Evolutionary conservation across 371 early-diverging fungal species (phyloP).

Genomic region (Cokeromyces recurvatus): DNA sequence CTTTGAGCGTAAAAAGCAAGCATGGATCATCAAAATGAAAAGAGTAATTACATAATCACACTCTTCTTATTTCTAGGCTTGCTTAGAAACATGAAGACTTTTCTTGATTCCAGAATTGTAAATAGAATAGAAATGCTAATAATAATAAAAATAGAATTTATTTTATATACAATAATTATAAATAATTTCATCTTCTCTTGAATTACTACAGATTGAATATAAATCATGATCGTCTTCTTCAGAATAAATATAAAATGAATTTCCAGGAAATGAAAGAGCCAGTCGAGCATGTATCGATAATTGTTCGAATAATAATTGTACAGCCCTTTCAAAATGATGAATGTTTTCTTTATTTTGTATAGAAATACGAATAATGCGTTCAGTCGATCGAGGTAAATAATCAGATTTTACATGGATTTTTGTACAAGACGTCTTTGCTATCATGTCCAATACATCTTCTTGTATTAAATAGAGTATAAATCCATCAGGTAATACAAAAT

Average conservation of each 20-base stretch:
- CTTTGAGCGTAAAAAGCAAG: no score
- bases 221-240: neutral
- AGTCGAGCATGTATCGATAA: neutral
- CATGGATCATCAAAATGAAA: no score
- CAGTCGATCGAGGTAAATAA: constrained; percentile 5
- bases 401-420: neutral
- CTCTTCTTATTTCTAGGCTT: no score
- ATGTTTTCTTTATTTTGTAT: neutral
- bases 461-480: neutral
- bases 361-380: neutral
- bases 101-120: no score
- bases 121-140: no score
- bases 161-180: neutral
- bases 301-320: constrained; percentile 1
- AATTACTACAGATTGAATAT: neutral
- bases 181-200: neutral
- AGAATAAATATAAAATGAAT: constrained; percentile 1
- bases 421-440: neutral
- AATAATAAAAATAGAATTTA: no score
- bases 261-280: neutral
- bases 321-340: neutral
- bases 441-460: neutral
- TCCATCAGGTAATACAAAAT: constrained; percentile 3
- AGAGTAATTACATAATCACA: no score
- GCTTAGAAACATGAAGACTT: no score